Percentiles rank a stretch among this genome's conserved stretches.
Conservation (phyloP, 2,329 filamentous ascomycete species). For the Colletotrichum musae region DNA sequence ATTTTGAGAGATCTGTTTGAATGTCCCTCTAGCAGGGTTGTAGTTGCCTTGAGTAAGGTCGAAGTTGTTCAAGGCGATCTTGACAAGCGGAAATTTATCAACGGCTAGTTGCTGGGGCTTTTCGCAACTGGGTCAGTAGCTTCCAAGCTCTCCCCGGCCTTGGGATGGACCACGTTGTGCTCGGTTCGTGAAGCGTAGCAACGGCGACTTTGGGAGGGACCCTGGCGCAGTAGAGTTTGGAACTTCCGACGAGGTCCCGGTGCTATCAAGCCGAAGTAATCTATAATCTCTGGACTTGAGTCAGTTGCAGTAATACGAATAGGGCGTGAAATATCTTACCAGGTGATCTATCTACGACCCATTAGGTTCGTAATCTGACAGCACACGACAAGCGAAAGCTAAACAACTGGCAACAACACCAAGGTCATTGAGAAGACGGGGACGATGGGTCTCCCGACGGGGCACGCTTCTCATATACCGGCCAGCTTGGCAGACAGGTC, state of each 20-base stretch:
- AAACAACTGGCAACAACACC: neutral
- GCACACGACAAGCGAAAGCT: neutral
- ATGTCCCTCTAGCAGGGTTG: too few relatives aligned
- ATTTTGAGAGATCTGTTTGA: neutral
- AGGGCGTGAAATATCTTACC: slow-evolving; percentile 1
- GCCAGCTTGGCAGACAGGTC: slow-evolving; percentile 1
- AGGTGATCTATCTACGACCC: neutral
- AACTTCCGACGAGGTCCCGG: slow-evolving; percentile 11
- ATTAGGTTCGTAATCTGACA: neutral
- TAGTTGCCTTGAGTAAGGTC: too few relatives aligned
- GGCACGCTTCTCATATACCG: slow-evolving; percentile 23
- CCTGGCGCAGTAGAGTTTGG: slow-evolving; percentile 19
- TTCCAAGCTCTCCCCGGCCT: slow-evolving; percentile 3
- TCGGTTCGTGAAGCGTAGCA: slow-evolving; percentile 17
- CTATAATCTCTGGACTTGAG: slow-evolving; percentile 9
- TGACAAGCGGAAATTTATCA: neutral
- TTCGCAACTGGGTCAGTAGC: too few relatives aligned
- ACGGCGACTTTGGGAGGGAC: neutral
- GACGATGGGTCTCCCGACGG: neutral
- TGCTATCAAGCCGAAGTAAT: slow-evolving; percentile 5
- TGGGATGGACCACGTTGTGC: slow-evolving; percentile 3
- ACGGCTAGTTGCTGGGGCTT: neutral
- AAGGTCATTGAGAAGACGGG: neutral
- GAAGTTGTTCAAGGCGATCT: too few relatives aligned
- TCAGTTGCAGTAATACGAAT: slow-evolving; percentile 4